Evolutionary conservation across 306 rosid genomes (phyloP), one percentile per base, ranked within the genome.

Genomic region (Citrullus mucosospermus): DNA sequence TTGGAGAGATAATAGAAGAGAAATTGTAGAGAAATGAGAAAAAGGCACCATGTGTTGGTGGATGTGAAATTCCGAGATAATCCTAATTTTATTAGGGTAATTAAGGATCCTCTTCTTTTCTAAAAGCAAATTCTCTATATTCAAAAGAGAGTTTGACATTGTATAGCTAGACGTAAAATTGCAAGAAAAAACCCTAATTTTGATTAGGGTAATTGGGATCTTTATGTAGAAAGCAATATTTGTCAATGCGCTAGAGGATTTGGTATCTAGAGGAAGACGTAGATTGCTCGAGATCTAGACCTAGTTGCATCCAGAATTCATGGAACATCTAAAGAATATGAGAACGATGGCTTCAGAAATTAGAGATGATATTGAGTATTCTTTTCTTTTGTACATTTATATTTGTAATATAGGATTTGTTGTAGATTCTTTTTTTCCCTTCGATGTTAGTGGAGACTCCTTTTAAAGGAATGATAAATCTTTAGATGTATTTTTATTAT

Each of bases 351-450:
- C 17, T 43, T 2, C 11, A 20, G 36, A 43, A 51, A 69, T 43
- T 20, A 44, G 20, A 63, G 53, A 67, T 39, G 13, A 39, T 39
- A 67, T 18, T 11, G 30, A 38, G 73, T 18, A 39, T 17, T 67
- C 53, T 39, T 69, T 20, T 43, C 34, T 43, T 43, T 43, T 43
- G 75, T 43, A 69, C 36, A 69, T 69, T 41, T 69, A 43, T 43
- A 4, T 44, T 41, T 67, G 74, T 67, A 69, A 43, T 20, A 69
- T 69, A 69, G 75, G 75, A 67, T 67, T 18, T 67, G 73, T 66
- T 66, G 30, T 67, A 67, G 15, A 39, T 38, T 67, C 10, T 67
- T n/a, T 18, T 18, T 6, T 39, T 41, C 2, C n/a, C 30, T n/a
- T 39, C n/a, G 2, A 67, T 67, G 53, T n/a, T 4, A 17, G 38